These are phyloP conservation scores for Phytopythium delawarense DNA, from an alignment of 352 stramenopile species.

Conservation along the genomic window DNA sequence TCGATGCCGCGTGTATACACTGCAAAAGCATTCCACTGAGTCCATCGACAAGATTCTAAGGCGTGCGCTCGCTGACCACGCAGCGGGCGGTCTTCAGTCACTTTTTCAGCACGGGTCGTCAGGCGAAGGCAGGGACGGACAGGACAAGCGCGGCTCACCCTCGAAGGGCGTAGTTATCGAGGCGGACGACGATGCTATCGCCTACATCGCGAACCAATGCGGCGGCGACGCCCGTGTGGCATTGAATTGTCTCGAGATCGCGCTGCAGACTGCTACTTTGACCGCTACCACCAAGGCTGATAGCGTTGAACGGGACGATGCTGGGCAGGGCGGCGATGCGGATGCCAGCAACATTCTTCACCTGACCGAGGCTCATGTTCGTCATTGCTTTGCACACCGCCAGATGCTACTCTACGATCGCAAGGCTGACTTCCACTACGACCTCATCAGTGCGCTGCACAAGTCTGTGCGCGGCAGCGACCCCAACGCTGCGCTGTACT, in stretches of 20 bases:
- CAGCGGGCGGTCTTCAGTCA: constrained; percentile 25
- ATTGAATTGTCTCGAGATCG: constrained; percentile 84
- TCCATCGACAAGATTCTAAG: constrained; percentile 64
- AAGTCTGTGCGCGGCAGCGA: constrained; percentile 85
- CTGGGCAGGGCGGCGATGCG: background rate
- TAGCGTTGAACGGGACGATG: background rate
- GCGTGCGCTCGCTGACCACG: constrained; percentile 43
- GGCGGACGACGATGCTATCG: constrained; percentile 50
- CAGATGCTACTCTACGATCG: constrained; percentile 83
- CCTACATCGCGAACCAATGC: constrained; percentile 68
- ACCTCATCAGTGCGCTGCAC: constrained; percentile 81
- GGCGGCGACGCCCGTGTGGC: constrained; percentile 77
- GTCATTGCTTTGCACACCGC: constrained; percentile 64
- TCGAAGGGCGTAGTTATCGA: constrained; percentile 18
- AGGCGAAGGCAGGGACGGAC: background rate
- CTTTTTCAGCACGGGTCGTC: constrained; percentile 3
- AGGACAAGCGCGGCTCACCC: constrained; percentile 8
- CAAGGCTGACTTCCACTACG: constrained; percentile 85
- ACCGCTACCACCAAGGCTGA: constrained; percentile 14
- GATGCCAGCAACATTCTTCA: constrained; percentile 8
- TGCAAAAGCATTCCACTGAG: constrained; percentile 62
- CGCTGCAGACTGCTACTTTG: constrained; percentile 36
- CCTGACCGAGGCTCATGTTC: constrained; percentile 58
- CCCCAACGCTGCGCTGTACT: constrained; percentile 79
- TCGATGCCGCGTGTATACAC: constrained; percentile 72